Conservation (phyloP, 1,284 basidiomycete species). For the Exobasidium cylindrosporum region DNA sequence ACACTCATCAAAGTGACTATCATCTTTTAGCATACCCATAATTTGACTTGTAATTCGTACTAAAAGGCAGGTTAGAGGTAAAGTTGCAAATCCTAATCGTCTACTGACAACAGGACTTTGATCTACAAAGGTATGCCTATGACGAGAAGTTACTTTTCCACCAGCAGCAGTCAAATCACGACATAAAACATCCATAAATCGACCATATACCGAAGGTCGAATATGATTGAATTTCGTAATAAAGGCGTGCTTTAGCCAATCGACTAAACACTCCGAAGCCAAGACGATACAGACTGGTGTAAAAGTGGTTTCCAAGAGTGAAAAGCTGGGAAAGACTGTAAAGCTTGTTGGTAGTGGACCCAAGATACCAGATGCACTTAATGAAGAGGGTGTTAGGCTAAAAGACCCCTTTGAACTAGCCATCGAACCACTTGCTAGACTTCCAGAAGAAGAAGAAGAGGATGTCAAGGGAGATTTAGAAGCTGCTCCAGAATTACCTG, state of each 20-base stretch:
- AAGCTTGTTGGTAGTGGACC: constrained; percentile 62
- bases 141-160: constrained; percentile 3
- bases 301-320: constrained; percentile 76
- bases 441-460: neutral
- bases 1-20: constrained; percentile 56
- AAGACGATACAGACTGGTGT: constrained; percentile 90
- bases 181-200: constrained; percentile 93
- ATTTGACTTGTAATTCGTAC: constrained; percentile 83
- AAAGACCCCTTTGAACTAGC: constrained; percentile 18
- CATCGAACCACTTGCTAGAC: neutral
- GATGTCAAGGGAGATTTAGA: neutral
- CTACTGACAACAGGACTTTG: constrained; percentile 92
- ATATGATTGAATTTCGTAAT: constrained; percentile 92
- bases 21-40: constrained; percentile 62
- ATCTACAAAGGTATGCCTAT: constrained; percentile 81
- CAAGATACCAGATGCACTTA: constrained; percentile 4
- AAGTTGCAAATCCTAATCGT: constrained; percentile 84
- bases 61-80: constrained; percentile 87
- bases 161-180: constrained; percentile 84
- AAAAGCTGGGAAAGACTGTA: constrained; percentile 55
- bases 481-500: constrained; percentile 61
- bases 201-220: constrained; percentile 87
- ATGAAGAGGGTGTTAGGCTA: neutral
- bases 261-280: constrained; percentile 86
- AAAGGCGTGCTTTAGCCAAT: constrained; percentile 99